A percentile compares a stretch with the other conserved stretches of the same genome.
Conservation (phyloP, 2,329 filamentous ascomycete genomes). For the Neoarthrinium moseri region DNA sequence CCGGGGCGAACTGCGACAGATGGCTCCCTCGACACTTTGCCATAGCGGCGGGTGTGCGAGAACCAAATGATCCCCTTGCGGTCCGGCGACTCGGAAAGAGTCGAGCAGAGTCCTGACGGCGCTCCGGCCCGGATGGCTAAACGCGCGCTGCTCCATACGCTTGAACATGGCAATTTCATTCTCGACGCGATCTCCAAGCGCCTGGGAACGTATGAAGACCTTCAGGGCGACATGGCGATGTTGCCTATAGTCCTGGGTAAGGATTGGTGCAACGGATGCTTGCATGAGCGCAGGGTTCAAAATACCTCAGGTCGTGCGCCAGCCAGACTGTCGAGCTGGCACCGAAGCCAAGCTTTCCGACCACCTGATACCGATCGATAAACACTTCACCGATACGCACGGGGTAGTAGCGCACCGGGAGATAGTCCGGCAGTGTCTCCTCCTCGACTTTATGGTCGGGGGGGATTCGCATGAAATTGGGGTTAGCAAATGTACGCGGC, state of each 20-base stretch:
- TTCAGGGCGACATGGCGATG: slow-evolving; percentile 33
- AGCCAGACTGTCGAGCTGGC: slow-evolving; percentile 20
- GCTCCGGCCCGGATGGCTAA: slow-evolving; percentile 29
- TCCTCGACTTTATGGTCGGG: slow-evolving; percentile 11
- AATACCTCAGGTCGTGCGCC: slow-evolving; percentile 16
- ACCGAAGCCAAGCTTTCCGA: slow-evolving; percentile 21
- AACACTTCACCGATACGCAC: slow-evolving; percentile 12
- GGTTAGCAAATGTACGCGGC: too few species aligned
- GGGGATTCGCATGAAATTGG: too few species aligned
- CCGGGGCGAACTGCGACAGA: slow-evolving; percentile 36
- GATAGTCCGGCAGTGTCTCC: slow-evolving; percentile 6
- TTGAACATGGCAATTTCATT: too few species aligned
- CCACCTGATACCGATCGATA: slow-evolving; percentile 17
- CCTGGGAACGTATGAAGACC: slow-evolving; percentile 23
- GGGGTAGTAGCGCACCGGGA: slow-evolving; percentile 9
- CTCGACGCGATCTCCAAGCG: slow-evolving; percentile 1
- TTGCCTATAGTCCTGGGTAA: background rate
- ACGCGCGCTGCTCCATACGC: too few species aligned
- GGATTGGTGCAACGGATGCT: background rate
- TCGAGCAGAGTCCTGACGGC: slow-evolving; percentile 33
- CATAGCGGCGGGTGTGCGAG: slow-evolving; percentile 40
- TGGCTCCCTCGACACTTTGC: slow-evolving; percentile 37
- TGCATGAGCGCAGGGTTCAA: background rate
- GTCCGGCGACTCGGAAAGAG: slow-evolving; percentile 33
- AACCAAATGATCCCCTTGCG: slow-evolving; percentile 33